Conservation (phyloP, 192 early-diverging fungal species). For the Chytriomyces confervae region DNA sequence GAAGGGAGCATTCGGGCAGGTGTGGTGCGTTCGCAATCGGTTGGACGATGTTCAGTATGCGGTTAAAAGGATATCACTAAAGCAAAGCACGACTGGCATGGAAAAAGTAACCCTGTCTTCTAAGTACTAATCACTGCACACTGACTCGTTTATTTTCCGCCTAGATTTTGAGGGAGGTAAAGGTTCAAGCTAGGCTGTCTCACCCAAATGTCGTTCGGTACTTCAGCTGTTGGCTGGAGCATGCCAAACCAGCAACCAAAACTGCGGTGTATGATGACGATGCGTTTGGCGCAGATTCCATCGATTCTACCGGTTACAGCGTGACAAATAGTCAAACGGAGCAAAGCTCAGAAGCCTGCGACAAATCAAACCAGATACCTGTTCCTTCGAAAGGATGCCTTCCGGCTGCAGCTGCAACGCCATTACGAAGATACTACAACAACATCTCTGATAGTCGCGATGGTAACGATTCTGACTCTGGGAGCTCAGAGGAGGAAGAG, state of each 20-base stretch:
- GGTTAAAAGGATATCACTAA: constrained; percentile 81
- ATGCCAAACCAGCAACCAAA: constrained; percentile 43
- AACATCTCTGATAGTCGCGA: background rate
- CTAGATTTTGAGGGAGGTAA: constrained; percentile 90
- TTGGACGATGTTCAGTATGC: constrained; percentile 92
- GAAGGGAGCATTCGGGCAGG: constrained; percentile 91
- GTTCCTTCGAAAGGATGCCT: no score
- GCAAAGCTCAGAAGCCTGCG: background rate
- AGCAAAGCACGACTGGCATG: constrained; percentile 51
- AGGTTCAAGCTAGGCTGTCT: constrained; percentile 79
- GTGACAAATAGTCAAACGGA: background rate
- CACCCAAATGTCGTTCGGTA: constrained; percentile 95
- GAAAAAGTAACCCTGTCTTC: constrained; percentile 14
- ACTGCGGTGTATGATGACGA: constrained; percentile 11
- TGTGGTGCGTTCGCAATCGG: constrained; percentile 81
- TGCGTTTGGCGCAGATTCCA: constrained; percentile 26
- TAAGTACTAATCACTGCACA: background rate
- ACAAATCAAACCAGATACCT: no score
- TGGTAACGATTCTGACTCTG: constrained; percentile 10
- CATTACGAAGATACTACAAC: constrained; percentile 1
- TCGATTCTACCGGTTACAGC: constrained; percentile 19
- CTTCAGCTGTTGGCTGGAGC: constrained; percentile 91
- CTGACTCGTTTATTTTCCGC: constrained; percentile 2
- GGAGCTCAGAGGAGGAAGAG: constrained; percentile 25
- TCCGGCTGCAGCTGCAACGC: no score